Percentiles rank a stretch among this genome's conserved stretches.
Conservation (phyloP, 495 filamentous ascomycete genomes). For the Letharia columbiana region DNA sequence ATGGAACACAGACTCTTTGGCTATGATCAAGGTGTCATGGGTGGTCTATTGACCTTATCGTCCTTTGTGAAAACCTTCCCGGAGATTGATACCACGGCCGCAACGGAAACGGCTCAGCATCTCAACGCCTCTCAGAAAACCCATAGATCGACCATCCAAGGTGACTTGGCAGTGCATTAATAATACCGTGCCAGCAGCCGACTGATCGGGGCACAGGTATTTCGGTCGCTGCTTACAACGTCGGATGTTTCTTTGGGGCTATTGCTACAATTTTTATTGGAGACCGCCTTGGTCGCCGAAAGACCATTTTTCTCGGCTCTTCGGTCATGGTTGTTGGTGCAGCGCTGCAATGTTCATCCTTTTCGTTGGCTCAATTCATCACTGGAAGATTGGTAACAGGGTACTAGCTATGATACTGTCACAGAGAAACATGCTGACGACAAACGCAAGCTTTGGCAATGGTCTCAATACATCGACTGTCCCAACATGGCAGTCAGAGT, state of each 20-base stretch:
- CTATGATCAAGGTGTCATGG: conserved; percentile 43
- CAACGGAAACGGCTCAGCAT: conserved; percentile 21
- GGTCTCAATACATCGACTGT: conserved; percentile 59
- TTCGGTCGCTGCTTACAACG: conserved; percentile 56
- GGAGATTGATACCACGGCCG: conserved; percentile 40
- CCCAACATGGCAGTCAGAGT: conserved; percentile 74
- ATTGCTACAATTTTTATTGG: conserved; percentile 62
- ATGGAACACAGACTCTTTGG: conserved; percentile 35
- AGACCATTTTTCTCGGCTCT: conserved; percentile 61
- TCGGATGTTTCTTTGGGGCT: conserved; percentile 69
- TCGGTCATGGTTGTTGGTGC: conserved; percentile 65
- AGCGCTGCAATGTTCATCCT: conserved; percentile 53
- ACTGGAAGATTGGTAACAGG: conserved; percentile 59
- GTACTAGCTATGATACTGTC: conserved; percentile 47
- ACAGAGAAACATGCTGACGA: conserved; percentile 19
- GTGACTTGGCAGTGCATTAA: conserved; percentile 23
- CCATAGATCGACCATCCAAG: conserved; percentile 48
- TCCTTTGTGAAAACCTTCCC: conserved; percentile 42
- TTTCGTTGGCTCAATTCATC: conserved; percentile 53
- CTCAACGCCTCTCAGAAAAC: conserved; percentile 29
- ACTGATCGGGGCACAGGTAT: conserved; percentile 35
- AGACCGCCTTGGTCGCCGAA: conserved; percentile 59
- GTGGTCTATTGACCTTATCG: conserved; percentile 23
- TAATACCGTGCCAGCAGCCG: neutral
- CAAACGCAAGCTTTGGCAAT: conserved; percentile 32